phyloP scores from a whole-genome alignment of 2,329 filamentous ascomycete species.

The Pestalotiopsis sp. region DNA sequence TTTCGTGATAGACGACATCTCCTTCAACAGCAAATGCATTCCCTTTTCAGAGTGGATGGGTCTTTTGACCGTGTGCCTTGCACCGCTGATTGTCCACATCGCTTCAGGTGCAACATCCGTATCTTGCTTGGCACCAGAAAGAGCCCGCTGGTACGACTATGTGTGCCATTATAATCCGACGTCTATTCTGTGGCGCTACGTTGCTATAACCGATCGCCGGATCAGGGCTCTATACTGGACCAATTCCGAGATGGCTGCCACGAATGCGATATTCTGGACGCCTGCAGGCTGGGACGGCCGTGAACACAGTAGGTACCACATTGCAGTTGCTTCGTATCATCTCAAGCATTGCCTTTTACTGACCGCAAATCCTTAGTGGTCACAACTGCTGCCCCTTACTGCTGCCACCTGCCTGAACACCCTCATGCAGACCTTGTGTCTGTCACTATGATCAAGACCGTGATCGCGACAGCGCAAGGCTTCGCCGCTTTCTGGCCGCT shows the following conservation, averaged over 20 bases:
- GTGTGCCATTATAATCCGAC: not conserved
- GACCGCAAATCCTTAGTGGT: constrained; percentile 11
- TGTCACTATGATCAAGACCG: constrained; percentile 13
- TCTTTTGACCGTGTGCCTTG: not conserved
- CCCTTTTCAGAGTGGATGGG: not conserved
- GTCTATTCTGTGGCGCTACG: constrained; percentile 22
- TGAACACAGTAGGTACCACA: constrained; percentile 21
- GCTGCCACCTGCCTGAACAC: constrained; percentile 7
- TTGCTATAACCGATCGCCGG: constrained; percentile 31
- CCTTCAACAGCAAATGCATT: not conserved
- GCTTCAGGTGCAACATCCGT: not conserved
- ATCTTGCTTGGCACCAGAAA: not conserved
- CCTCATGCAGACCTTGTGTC: constrained; percentile 8
- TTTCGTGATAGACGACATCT: not conserved
- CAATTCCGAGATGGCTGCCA: constrained; percentile 27
- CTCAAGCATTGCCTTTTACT: not conserved
- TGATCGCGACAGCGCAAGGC: constrained; percentile 19
- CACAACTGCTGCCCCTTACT: constrained; percentile 11
- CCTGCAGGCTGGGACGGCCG: constrained; percentile 30
- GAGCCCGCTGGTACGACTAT: not conserved
- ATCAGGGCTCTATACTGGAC: constrained; percentile 27
- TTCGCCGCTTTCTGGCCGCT: not conserved
- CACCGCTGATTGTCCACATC: not conserved
- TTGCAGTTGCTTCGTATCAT: too few relatives aligned
- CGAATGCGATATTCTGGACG: constrained; percentile 33